A percentile compares a stretch with the other conserved stretches of the same genome.
Conservation (phyloP, 176 grass and related monocot genomes). For the Musa troglodytarum region DNA sequence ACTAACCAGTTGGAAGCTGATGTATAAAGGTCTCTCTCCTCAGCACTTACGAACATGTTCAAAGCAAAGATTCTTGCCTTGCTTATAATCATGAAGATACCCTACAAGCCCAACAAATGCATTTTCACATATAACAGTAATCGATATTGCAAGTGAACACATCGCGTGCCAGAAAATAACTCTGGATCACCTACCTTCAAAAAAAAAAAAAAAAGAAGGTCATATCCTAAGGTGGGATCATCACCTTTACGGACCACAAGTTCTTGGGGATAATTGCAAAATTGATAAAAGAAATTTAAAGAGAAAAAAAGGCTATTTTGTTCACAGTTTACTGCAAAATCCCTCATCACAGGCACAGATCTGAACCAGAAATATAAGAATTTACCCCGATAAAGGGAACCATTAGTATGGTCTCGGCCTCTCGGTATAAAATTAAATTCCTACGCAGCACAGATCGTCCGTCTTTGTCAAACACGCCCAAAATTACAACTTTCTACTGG, state of each 20-base stretch:
- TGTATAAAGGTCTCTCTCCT: not conserved
- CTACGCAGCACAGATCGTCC: not conserved
- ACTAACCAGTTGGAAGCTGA: not conserved
- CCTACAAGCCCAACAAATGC: not conserved
- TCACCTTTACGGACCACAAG: not conserved
- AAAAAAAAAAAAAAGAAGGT: no score
- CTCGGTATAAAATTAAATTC: not conserved
- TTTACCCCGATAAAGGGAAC: not conserved
- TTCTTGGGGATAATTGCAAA: not conserved
- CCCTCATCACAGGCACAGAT: not conserved
- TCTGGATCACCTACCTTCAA: not conserved
- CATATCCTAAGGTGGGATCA: no score
- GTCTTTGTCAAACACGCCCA: not conserved
- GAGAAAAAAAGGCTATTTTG: not conserved
- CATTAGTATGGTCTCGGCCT: not conserved
- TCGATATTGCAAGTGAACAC: not conserved
- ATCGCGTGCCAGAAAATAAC: not conserved
- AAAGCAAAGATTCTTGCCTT: not conserved
- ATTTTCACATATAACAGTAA: no score
- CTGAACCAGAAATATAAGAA: not conserved
- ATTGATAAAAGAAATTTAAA: not conserved
- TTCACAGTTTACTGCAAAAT: not conserved
- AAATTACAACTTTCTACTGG: not conserved
- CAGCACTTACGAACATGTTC: not conserved
- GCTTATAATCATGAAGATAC: not conserved